Evolutionary conservation across 73 alveolate species (phyloP), one percentile per base, ranked within the genome.

Genomic region (Stentor roeselii): DNA sequence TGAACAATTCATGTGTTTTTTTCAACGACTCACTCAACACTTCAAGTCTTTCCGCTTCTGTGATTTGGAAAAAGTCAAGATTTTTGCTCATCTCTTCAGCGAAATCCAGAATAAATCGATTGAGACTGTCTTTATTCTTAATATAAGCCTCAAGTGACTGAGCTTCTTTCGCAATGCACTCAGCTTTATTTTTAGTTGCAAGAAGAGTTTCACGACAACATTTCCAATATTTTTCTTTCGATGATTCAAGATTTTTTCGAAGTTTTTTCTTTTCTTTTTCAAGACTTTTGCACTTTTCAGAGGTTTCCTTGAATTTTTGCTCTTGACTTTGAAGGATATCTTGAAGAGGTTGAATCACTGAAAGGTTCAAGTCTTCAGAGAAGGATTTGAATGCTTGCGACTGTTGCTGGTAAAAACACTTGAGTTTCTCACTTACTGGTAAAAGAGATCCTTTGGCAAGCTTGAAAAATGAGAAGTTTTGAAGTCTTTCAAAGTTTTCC

Each of bases 401-500:
- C 27, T 67, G 14, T 40, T n/a, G 27, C 0, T 27, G 21, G n/a
- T 27, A 32, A 21, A 21, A 32, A 21, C 37, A 21, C 2, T 67
- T 67, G 37, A 67, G 41, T 21, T 21, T 21, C 37, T 21, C n/a
- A 21, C 21, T 21, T 1, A n/a, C n/a, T 21, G 80, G 80, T n/a
- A 27, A 36, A 34, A 30, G 41, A 21, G 80, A 27, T 15, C 41
- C 41, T 34, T 67, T 67, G 15, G 42, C 80, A 27, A 67, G 34
- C 34, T 34, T 27, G 37, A 67, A 67, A 67, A 67, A 67, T 21
- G 80, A 21, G 41, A 15, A 21, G 11, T 14, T 21, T 36, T n/a
- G 27, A 67, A 67, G 80, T 67, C 34, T 67, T 1, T 67, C 80
- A 11, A 67, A 34, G n/a, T n/a, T n/a, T n/a, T n/a, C n/a, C n/a